Percentiles rank a stretch among this genome's conserved stretches.
phyloP scores from a whole-genome alignment of 257 asterid genomes.

The Primulina eburnea region DNA sequence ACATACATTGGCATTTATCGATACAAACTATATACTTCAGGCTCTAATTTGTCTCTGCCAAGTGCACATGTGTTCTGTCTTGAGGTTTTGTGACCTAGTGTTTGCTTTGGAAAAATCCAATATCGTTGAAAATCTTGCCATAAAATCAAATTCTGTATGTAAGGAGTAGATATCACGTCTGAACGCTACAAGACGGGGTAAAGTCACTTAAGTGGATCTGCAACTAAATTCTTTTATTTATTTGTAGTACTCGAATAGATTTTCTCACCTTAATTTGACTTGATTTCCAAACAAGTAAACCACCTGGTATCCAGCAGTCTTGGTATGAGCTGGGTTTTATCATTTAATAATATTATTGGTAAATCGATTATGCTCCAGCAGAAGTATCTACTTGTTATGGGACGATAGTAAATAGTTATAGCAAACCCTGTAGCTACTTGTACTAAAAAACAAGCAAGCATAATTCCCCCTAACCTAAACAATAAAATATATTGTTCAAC shows the following conservation, averaged over 20 bases:
- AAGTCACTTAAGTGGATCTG: not conserved
- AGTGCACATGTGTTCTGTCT: not conserved
- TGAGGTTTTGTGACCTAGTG: slow-evolving; percentile 10
- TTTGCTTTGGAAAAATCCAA: not conserved
- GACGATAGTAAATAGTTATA: too few species aligned
- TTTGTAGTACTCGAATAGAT: not conserved
- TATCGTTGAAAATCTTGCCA: not conserved
- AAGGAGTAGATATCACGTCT: not conserved
- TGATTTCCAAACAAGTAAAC: not conserved
- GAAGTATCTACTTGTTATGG: too few species aligned
- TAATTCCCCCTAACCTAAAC: too few species aligned
- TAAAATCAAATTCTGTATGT: not conserved
- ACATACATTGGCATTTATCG: not conserved
- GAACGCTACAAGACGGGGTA: not conserved
- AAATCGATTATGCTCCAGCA: too few species aligned
- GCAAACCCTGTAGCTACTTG: too few species aligned
- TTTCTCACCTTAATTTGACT: slow-evolving; percentile 15
- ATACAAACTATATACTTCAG: not conserved
- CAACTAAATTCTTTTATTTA: not conserved
- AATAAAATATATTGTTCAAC: not conserved
- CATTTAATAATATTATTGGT: too few species aligned
- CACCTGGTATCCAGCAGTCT: not conserved
- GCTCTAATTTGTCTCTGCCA: not conserved
- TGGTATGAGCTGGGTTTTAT: too few species aligned
- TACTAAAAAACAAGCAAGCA: too few species aligned